Base-by-base conservation (phyloP, 1,284 basidiomycete species). In the Xerocomus nothofagi region DNA sequence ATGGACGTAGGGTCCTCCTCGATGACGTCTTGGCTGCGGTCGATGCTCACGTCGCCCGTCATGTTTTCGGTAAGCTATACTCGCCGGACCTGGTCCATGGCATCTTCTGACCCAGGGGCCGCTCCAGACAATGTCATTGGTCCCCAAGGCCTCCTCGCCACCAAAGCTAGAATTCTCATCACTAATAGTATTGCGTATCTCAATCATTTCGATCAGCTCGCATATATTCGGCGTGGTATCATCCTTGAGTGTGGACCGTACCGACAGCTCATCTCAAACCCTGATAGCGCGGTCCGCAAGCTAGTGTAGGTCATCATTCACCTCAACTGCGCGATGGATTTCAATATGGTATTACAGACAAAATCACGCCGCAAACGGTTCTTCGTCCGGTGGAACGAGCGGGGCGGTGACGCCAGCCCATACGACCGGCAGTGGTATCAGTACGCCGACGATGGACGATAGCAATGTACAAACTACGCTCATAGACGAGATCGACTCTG, bases 181-280 rank as follows among this genome's bases (percentile, higher is more conserved):
- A 96, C 93, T 18, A 95, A 98, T 69, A 88, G 88, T 39, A 86
- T 98, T 34, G 81, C 92, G 15, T 95, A 90, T 65, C 76, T 95
- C 42, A 80, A 82, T 41, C 77, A 93, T 51, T 88, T 91, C 42
- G 89, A 97, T 65, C 78, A 88, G 53, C 76, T 98, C 26, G 71
- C 83, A 48, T 93, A 88, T 69, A 73, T 98, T 29, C 86, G 91
- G 20, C 80, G 84, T 17, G 94, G 94, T 11, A 84, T 92, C 61
- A 84, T 98, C 49, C 70, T 94, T 21, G 94, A 98, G 71, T 75
- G 73, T 33, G 91, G 90, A 4, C 75, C 84, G 0, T 94, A 88
- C 63, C 68, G 73, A 8, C 73, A 78, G 10, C 78, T 93, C 10
- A 78, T 89, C 68, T 73, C 70, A 21, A 82, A 88, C 57, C 69